These are phyloP conservation scores for Gentiana straminea DNA, from an alignment of 257 asterid species.

Conservation along the genomic window DNA sequence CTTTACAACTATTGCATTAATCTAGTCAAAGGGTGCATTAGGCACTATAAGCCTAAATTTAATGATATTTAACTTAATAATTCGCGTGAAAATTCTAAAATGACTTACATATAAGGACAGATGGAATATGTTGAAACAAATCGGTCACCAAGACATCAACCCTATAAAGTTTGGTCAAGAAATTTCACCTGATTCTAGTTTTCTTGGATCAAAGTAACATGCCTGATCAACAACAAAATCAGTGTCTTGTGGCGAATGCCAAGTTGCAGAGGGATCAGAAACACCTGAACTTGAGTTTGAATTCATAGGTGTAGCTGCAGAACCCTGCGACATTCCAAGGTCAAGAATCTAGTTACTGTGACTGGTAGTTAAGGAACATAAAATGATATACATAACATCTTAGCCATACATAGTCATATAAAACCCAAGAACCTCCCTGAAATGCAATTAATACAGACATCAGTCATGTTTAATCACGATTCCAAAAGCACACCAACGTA, in stretches of 20 bases:
- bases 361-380: constrained; percentile 3
- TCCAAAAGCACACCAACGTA: background rate
- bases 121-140: no score
- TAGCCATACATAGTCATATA: background rate
- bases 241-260: constrained; percentile 33
- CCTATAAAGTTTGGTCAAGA: background rate
- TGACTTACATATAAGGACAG: no score
- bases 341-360: constrained; percentile 13
- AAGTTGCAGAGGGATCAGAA: constrained; percentile 29
- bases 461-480: background rate
- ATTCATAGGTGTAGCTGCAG: constrained; percentile 58
- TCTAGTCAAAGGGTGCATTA: no score
- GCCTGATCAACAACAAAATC: constrained; percentile 27
- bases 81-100: no score
- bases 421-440: background rate
- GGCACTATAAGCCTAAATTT: no score
- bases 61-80: no score
- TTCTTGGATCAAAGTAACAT: constrained; percentile 12
- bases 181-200: constrained; percentile 21
- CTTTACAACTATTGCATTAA: no score
- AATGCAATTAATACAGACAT: background rate
- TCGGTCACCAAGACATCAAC: no score
- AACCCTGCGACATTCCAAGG: constrained; percentile 32
- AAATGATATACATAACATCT: background rate
- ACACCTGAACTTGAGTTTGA: constrained; percentile 30